These are phyloP conservation scores for Ceratocystis eucalypticola DNA, from an alignment of 2,329 filamentous ascomycete genomes.

Conservation along the genomic window DNA sequence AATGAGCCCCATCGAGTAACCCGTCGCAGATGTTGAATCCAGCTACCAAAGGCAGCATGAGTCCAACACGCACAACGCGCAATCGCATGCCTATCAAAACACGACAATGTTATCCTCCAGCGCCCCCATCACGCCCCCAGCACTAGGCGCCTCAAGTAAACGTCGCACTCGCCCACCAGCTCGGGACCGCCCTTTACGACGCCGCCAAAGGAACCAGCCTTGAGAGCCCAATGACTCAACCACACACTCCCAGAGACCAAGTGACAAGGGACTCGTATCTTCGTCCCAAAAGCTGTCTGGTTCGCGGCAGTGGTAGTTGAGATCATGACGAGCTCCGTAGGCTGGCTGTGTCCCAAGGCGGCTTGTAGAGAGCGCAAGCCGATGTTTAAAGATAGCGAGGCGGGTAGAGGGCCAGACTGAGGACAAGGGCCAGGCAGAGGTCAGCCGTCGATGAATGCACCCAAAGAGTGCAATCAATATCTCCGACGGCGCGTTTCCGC, in stretches of 20 bases:
- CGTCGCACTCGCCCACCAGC: slow-evolving; percentile 13
- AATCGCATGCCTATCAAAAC: slow-evolving; percentile 98
- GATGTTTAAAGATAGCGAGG: slow-evolving; percentile 1
- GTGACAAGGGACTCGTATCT: slow-evolving; percentile 67
- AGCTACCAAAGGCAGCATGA: neutral
- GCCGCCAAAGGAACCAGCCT: neutral
- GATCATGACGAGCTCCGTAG: neutral
- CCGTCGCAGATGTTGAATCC: slow-evolving; percentile 23
- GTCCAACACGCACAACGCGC: slow-evolving; percentile 35
- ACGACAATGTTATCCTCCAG: slow-evolving; percentile 62
- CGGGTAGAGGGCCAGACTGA: slow-evolving; percentile 5
- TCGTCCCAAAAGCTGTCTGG: slow-evolving; percentile 42
- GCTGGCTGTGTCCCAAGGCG: neutral
- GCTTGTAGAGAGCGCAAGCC: slow-evolving; percentile 22
- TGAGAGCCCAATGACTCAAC: neutral
- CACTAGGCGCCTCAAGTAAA: slow-evolving; percentile 23
- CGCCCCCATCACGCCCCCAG: slow-evolving; percentile 23
- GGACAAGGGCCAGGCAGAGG: slow-evolving; percentile 26
- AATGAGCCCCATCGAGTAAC: slow-evolving; percentile 99
- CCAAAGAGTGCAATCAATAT: slow-evolving; percentile 39
- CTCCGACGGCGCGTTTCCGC: slow-evolving; percentile 99
- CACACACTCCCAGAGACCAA: slow-evolving; percentile 5
- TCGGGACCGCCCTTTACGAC: neutral
- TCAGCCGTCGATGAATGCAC: slow-evolving; percentile 26
- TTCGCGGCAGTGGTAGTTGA: neutral